These are phyloP conservation scores for Polytrichum commune DNA, from an alignment of 225 moss, liverwort and hornwort species.

Conservation along the genomic window DNA sequence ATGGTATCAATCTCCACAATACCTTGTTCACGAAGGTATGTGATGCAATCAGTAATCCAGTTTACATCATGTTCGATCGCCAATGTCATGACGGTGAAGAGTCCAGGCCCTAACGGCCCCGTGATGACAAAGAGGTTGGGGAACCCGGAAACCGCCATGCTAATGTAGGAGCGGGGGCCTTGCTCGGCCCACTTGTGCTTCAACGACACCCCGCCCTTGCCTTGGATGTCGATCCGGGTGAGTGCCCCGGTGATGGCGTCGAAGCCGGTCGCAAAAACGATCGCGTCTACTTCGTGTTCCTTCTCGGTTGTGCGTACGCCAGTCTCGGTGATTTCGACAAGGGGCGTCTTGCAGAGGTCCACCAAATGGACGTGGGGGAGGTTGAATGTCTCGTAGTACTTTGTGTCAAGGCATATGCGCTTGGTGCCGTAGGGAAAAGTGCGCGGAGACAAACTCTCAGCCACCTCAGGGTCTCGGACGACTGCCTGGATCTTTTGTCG, in stretches of 20 bases:
- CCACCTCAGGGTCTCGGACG: conserved; percentile 1
- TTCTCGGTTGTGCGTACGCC: conserved; percentile 17
- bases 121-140: conserved; percentile 27
- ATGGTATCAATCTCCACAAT: conserved; percentile 10
- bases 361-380: conserved; percentile 7
- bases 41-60: conserved; percentile 23
- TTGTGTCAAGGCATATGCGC: conserved; percentile 15
- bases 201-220: conserved; percentile 1
- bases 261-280: conserved; percentile 35
- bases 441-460: background rate
- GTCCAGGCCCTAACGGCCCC: conserved; percentile 22
- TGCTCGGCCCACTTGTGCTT: background rate
- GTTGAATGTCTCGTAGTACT: conserved; percentile 19
- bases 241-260: conserved; percentile 34
- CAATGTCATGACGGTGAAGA: conserved; percentile 7
- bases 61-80: conserved; percentile 22
- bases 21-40: background rate
- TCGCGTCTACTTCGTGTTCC: conserved; percentile 20
- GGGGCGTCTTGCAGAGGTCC: conserved; percentile 7
- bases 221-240: conserved; percentile 15
- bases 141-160: conserved; percentile 18
- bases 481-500: conserved; percentile 23
- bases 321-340: conserved; percentile 4
- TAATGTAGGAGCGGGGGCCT: conserved; percentile 8
- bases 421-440: conserved; percentile 5